Base-by-base conservation (phyloP, 306 rosid species). In the Leucaena leucocephala region DNA sequence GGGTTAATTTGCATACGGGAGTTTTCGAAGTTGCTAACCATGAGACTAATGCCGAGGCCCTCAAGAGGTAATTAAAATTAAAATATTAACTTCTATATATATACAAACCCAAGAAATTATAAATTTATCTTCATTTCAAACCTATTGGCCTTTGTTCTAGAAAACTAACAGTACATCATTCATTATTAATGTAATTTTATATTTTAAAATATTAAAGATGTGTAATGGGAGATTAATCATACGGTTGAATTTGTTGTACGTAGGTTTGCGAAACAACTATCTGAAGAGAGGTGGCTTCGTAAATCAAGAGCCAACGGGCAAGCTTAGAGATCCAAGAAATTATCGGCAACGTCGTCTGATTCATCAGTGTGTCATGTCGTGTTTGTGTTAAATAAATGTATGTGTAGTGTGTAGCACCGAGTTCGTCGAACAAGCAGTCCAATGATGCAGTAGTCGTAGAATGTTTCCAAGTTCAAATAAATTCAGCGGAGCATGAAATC, bases 251-350 rank as follows among this genome's bases (percentile, higher is more conserved):
- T 33, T 22, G 27, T 17, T 59, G 36, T 27, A 27, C 27, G 27
- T 72, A 90, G 95, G 81, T 84, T 88, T 75, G 92, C 90, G 8
- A 75, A 68, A 72, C 67, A 83, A 48, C 85, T 90, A 8, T 90
- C 95, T 5, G 76, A 81, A 45, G 92, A 87, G 76, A 84, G 80
- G 82, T 69, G 59, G 39, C 79, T 81, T 68, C 90, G 89, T 36
- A 73, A 83, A 73, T 68, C 70, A 4, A 58, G 68, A 40, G 68
- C 88, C 2, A 66, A 54, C 5, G 86, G 89, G 19, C 57, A 39
- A 9, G 72, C 76, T 42, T 33, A 78, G 27, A 72, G 38, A 50
- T 21, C 7, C 39, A 42, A 59, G 35, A 71, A 65, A 52, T 21
- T 14, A 58, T 38, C 16, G 3, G 38, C 6, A 21, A 13, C 27